phyloP scores from a whole-genome alignment of 83 land plant genomes.

The Thuja plicata region DNA sequence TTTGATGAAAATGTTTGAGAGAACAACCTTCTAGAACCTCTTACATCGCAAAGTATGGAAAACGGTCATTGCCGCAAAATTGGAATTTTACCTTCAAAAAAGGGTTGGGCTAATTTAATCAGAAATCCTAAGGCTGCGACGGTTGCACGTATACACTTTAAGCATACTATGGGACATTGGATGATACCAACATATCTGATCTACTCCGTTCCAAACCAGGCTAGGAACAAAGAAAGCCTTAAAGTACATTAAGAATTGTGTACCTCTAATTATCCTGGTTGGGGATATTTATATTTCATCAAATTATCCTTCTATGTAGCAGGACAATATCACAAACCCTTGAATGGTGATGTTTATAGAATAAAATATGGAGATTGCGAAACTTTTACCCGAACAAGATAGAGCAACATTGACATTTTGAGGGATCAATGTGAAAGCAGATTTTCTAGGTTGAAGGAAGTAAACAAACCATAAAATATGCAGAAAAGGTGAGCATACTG shows the following conservation, averaged over 20 bases:
- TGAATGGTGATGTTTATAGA: background rate
- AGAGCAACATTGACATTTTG: background rate
- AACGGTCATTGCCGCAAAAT: no score
- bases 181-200: background rate
- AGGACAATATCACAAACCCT: background rate
- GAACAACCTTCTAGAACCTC: background rate
- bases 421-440: no score
- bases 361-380: background rate
- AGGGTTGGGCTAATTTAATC: background rate
- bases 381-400: background rate
- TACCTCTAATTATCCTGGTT: background rate
- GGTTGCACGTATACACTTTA: background rate
- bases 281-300: background rate
- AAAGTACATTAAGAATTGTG: no score
- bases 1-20: background rate
- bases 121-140: background rate
- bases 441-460: no score
- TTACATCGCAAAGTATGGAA: background rate
- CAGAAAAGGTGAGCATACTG: no score
- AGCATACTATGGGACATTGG: background rate
- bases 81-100: no score
- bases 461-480: no score
- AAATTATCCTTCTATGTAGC: background rate
- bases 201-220: no score
- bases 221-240: no score